These are phyloP conservation scores for Aphanomyces cochlioides DNA, from an alignment of 352 stramenopile species.

Conservation along the genomic window DNA sequence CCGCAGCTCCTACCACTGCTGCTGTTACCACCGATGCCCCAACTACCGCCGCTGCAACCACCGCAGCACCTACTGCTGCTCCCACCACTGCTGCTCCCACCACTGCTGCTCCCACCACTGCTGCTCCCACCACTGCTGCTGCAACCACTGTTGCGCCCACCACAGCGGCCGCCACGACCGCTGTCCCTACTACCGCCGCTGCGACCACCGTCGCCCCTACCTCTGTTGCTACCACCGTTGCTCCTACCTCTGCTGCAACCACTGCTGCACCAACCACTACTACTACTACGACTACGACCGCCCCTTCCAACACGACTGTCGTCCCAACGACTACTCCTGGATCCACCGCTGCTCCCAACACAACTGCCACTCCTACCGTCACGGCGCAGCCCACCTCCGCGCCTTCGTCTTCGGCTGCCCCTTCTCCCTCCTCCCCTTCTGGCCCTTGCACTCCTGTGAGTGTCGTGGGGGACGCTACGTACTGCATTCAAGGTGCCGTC, in stretches of 20 bases:
- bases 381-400: not conserved
- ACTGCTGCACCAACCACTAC: conserved; percentile 1
- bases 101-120: not conserved
- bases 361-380: not conserved
- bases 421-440: not conserved
- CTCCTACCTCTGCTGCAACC: not conserved
- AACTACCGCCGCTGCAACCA: conserved; percentile 5
- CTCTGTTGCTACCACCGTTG: not conserved
- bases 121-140: not conserved
- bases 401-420: not conserved
- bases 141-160: not conserved
- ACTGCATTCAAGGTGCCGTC: conserved; percentile 42
- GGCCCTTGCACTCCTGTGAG: conserved; percentile 29
- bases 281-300: not conserved
- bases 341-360: not conserved
- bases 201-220: conserved; percentile 4
- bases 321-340: not conserved
- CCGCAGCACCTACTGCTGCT: not conserved
- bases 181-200: not conserved
- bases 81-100: not conserved
- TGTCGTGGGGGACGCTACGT: conserved; percentile 44
- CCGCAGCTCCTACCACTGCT: not conserved
- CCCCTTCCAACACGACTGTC: not conserved
- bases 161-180: not conserved
- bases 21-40: not conserved